phyloP scores from a whole-genome alignment of 2,329 filamentous ascomycete species.

The Scedosporium dehoogii region DNA sequence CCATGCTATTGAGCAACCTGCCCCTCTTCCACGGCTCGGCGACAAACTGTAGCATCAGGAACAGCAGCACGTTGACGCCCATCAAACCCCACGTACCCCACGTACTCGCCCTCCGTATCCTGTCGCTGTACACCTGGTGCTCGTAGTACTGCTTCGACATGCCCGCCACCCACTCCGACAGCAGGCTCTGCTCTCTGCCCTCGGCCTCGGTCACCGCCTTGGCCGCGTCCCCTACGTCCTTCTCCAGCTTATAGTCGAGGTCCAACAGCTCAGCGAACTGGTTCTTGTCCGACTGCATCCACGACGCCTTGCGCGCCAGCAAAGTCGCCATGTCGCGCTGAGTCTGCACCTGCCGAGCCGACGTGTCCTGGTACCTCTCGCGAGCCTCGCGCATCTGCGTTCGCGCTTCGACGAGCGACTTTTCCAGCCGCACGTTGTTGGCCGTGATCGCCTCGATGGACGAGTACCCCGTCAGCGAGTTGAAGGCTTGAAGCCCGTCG shows the following conservation, averaged over 20 bases:
- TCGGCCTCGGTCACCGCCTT: conserved; percentile 67
- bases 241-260: conserved; percentile 86
- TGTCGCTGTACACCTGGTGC: conserved; percentile 98
- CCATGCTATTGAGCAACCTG: conserved; percentile 72
- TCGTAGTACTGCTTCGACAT: conserved; percentile 94
- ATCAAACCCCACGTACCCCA: conserved; percentile 98
- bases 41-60: conserved; percentile 76
- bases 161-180: conserved; percentile 64
- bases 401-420: conserved; percentile 48
- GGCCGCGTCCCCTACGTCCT: conserved; percentile 64
- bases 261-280: conserved; percentile 90
- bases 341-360: conserved; percentile 71
- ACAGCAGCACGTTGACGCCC: conserved; percentile 87
- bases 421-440: conserved; percentile 62
- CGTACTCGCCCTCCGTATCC: conserved; percentile 89
- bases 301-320: conserved; percentile 86
- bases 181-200: conserved; percentile 66
- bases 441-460: conserved; percentile 78
- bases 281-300: conserved; percentile 80
- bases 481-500: conserved; percentile 77
- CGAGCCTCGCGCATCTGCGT: conserved; percentile 61
- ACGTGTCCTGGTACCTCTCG: conserved; percentile 70
- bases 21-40: conserved; percentile 86
- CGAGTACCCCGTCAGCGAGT: conserved; percentile 89
- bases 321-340: conserved; percentile 94